phyloP scores from a whole-genome alignment of 2,329 filamentous ascomycete genomes.

The Trichoderma koningiopsis region DNA sequence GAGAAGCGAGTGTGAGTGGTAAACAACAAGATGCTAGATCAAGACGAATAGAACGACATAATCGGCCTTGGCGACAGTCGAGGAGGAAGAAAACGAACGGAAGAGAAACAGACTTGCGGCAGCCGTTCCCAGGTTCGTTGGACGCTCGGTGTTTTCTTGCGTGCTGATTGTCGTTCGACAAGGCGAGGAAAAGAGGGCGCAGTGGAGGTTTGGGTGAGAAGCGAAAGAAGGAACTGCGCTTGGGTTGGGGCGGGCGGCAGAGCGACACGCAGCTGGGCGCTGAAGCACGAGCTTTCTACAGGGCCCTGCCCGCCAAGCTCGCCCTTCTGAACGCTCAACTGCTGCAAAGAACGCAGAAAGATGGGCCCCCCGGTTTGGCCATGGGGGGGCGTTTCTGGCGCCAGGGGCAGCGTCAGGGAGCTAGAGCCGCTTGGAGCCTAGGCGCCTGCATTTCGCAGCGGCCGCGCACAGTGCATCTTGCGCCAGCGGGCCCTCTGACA shows the following conservation, averaged over 20 bases:
- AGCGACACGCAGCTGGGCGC: constrained; percentile 3
- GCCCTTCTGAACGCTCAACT: constrained; percentile 9
- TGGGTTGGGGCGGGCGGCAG: constrained; percentile 9
- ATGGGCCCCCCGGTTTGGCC: constrained; percentile 12
- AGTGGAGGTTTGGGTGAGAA: constrained; percentile 22
- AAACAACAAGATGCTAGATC: constrained; percentile 31
- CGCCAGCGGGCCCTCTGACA: background rate
- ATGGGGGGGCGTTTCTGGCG: constrained; percentile 20
- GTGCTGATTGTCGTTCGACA: constrained; percentile 16
- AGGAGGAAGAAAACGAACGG: constrained; percentile 20
- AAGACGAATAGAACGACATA: constrained; percentile 40
- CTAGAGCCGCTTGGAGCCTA: constrained; percentile 11
- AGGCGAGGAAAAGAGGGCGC: constrained; percentile 11
- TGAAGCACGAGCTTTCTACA: background rate
- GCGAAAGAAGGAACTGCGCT: constrained; percentile 22
- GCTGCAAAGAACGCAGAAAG: constrained; percentile 23
- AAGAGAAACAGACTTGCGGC: constrained; percentile 4
- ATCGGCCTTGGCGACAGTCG: constrained; percentile 34
- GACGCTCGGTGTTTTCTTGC: background rate
- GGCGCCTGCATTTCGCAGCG: background rate
- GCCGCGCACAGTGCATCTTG: constrained; percentile 19
- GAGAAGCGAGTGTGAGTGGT: constrained; percentile 17
- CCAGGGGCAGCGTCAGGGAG: constrained; percentile 20
- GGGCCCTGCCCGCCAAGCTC: constrained; percentile 9
- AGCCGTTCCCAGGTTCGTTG: constrained; percentile 5